A percentile compares a stretch with the other conserved stretches of the same genome.
Conservation (phyloP, 1,139 yeast species). For the Pichia sp. region DNA sequence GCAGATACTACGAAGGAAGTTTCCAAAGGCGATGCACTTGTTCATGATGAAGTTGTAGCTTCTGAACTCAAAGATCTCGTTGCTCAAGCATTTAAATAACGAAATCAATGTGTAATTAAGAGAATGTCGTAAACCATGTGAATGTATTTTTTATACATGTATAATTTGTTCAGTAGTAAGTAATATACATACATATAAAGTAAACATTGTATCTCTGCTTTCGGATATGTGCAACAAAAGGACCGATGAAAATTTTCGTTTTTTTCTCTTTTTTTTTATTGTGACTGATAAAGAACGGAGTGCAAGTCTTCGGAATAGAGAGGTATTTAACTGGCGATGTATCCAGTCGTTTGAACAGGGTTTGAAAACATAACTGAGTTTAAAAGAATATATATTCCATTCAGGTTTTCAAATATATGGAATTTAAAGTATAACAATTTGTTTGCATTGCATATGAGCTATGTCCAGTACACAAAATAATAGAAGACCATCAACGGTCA, state of each 20-base stretch:
- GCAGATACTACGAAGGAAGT: background rate
- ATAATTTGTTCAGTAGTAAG: too few species aligned
- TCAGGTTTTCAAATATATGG: too few species aligned
- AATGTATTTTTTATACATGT: too few species aligned
- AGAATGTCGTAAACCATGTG: too few species aligned
- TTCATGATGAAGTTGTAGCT: conserved; percentile 22
- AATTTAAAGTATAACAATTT: too few species aligned
- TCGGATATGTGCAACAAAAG: conserved; percentile 12
- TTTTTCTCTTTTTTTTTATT: background rate
- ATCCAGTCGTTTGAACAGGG: background rate
- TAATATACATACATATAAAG: too few species aligned
- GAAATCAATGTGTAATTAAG: background rate
- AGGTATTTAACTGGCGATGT: background rate
- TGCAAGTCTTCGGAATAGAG: background rate
- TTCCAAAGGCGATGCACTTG: conserved; percentile 18
- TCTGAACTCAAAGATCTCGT: conserved; percentile 29
- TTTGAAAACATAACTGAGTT: too few species aligned
- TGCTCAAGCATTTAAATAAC: conserved; percentile 27
- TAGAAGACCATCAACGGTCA: conserved; percentile 10
- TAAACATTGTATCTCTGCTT: background rate
- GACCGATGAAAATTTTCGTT: conserved; percentile 5
- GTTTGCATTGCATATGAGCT: too few species aligned
- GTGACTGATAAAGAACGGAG: conserved; percentile 1
- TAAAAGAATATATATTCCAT: too few species aligned
- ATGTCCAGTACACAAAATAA: background rate